Base-by-base conservation (phyloP, 2,329 filamentous ascomycete genomes). In the Proliferodiscus dingleyae region DNA sequence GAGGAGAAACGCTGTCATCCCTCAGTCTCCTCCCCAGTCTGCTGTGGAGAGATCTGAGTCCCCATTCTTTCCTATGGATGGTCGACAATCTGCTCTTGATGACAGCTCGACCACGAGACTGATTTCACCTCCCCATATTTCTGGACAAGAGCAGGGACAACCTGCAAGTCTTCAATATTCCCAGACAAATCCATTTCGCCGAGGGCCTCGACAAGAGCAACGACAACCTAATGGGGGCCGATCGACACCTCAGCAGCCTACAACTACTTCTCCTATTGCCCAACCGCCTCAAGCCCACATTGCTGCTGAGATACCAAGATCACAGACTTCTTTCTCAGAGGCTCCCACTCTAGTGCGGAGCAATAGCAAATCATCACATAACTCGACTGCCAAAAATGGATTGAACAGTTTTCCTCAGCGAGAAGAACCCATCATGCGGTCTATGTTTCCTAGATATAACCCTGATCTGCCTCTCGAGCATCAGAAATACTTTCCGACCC, bases 381-480 rank as follows among this genome's bases (percentile, higher is more conserved):
- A 66, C 60, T 82, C 77, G 16, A 80, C 80, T 53, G 74, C 75
- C 41, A 81, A 81, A 19, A 13, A 57, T 74, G 3, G 60, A 58
- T 21, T 67, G 19, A 63, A 65, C 36, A 59, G 18, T 51, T 62
- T 36, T 15, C 50, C 53, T 16, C 50, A 45, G 26, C 54, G 53
- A 34, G 52, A 47, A 48, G 67, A 66, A 49, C 64, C 67, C 5
- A 68, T 74, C 0, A 73, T 86, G 56, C 75, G 78, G 24, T 89
- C 85, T 19, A 89, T 90, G 57, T 90, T 90, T 57, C 86, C 86
- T 6, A 74, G 77, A 23, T 89, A 89, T 61, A 81, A 90, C 58
- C 82, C 80, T 3, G 75, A 74, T 1, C 61, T 87, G 19, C 72
- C 84, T 4, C 73, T 88, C 3, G 72, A 80, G 45, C 77, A 80